Conservation (phyloP, 129 eudicot genomes). For the Lactuca sativa region DNA sequence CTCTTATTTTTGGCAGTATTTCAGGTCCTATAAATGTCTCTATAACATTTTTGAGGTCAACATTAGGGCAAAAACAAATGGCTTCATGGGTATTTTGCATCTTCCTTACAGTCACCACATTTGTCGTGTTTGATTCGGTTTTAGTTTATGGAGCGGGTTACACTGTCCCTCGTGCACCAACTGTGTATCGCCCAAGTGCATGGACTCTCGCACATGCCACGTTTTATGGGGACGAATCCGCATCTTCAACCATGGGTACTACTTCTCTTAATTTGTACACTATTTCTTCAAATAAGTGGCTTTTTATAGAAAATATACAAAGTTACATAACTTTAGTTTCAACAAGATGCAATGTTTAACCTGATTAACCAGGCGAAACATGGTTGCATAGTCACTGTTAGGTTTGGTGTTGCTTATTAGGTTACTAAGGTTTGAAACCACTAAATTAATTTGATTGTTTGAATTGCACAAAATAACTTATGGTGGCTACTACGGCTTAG, state of each 20-base stretch:
- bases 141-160: constrained; percentile 32
- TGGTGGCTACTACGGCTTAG: no score
- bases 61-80: constrained; percentile 31
- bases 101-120: constrained; percentile 26
- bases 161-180: constrained; percentile 28
- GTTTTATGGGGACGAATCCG: constrained; percentile 82
- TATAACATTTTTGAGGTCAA: constrained; percentile 21
- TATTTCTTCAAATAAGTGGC: no score
- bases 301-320: no score
- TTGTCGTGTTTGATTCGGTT: constrained; percentile 21
- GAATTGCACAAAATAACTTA: no score
- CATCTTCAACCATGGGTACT: constrained; percentile 77
- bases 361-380: not conserved
- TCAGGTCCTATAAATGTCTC: constrained; percentile 40
- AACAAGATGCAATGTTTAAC: not conserved
- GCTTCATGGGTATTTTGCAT: constrained; percentile 39
- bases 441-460: no score
- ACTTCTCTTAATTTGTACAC: not conserved
- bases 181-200: constrained; percentile 40
- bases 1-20: constrained; percentile 12
- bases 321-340: no score
- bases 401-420: no score
- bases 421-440: no score
- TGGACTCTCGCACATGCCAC: constrained; percentile 77
- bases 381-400: not conserved